phyloP scores from a whole-genome alignment of 352 stramenopile species.

The Phytophthora cactorum region DNA sequence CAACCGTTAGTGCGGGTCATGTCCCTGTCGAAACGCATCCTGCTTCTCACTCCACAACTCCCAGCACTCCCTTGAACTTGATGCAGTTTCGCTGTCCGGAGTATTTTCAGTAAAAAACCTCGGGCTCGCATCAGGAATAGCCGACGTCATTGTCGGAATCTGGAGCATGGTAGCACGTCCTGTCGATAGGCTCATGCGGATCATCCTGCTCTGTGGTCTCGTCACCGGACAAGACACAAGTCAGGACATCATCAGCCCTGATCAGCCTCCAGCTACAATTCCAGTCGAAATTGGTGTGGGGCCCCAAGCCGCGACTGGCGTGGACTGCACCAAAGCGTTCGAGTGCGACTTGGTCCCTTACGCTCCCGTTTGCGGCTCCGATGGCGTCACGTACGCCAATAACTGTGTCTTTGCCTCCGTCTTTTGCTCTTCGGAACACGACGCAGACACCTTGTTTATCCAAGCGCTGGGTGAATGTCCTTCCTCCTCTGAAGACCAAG shows the following conservation, averaged over 20 bases:
- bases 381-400: conserved; percentile 50
- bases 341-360: conserved; percentile 20
- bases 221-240: conserved; percentile 9
- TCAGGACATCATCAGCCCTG: neutral
- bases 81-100: too few relatives aligned
- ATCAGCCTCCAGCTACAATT: neutral
- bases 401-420: conserved; percentile 35
- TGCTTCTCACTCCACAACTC: too few relatives aligned
- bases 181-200: neutral
- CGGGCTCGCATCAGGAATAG: too few relatives aligned
- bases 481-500: neutral
- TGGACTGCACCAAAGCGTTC: conserved; percentile 24
- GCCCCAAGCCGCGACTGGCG: conserved; percentile 2
- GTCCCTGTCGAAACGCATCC: too few relatives aligned
- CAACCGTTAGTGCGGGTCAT: too few relatives aligned
- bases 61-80: too few relatives aligned
- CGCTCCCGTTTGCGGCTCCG: conserved; percentile 45
- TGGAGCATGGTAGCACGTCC: neutral
- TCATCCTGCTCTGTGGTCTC: neutral
- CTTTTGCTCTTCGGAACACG: conserved; percentile 19
- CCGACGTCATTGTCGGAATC: neutral
- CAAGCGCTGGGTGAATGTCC: conserved; percentile 21
- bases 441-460: conserved; percentile 25
- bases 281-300: conserved; percentile 15
- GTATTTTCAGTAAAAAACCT: too few relatives aligned